A percentile compares a stretch with the other conserved stretches of the same genome.
Conservation (phyloP, 176 grass and related monocot genomes). For the Oryza nivara region DNA sequence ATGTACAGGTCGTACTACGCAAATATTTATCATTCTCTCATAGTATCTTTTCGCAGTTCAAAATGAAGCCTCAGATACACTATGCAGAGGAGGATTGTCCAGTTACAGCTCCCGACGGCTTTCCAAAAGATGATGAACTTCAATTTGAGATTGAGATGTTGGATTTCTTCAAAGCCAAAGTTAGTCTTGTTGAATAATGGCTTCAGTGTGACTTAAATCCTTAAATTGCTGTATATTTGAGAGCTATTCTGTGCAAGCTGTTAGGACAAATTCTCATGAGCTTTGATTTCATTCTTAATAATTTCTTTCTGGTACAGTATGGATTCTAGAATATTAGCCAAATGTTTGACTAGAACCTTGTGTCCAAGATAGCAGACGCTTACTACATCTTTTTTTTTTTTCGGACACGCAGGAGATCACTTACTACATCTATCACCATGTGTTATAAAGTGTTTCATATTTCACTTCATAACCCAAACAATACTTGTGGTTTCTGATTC, state of each 20-base stretch:
- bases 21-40: constrained; percentile 8
- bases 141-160: constrained; percentile 96
- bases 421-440: too few relatives aligned
- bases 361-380: too few relatives aligned
- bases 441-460: too few relatives aligned
- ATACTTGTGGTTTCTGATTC: too few relatives aligned
- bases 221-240: constrained; percentile 1
- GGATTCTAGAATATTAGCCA: background rate
- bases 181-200: constrained; percentile 38
- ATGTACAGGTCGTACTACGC: background rate
- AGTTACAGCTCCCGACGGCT: constrained; percentile 72
- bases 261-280: constrained; percentile 22
- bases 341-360: too few relatives aligned
- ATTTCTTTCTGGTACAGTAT: constrained; percentile 17
- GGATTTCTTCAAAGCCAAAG: constrained; percentile 95
- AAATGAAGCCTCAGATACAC: constrained; percentile 97
- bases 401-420: too few relatives aligned
- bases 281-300: constrained; percentile 10
- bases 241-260: constrained; percentile 9
- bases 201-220: constrained; percentile 21
- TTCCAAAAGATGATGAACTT: constrained; percentile 90
- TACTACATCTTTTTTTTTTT: too few relatives aligned
- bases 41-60: constrained; percentile 74
- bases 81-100: constrained; percentile 90
- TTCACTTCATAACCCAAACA: too few relatives aligned